Evolutionary conservation across 345 rosid species (phyloP), one percentile per base, ranked within the genome.

Genomic region (Dipteronia sinensis): DNA sequence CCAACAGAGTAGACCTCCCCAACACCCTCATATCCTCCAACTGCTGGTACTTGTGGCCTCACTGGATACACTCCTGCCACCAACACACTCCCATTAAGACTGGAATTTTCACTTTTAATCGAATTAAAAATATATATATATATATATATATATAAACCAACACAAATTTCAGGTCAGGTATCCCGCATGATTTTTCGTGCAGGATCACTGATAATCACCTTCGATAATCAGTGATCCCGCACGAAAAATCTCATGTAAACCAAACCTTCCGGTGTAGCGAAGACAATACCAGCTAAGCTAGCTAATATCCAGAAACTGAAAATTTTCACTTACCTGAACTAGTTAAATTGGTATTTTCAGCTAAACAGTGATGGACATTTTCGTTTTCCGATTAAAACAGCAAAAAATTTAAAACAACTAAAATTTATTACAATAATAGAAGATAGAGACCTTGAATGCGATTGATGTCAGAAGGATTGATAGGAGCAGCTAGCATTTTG

Each of bases 1-100:
- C 97, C 98, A 53, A 92, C 88, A 27, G 88, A 83, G 76, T 87
- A 83, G 1, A 95, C 95, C 86, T 93, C 85, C 0, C 98, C 99
- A 67, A 95, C 98, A 65, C 99, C 98, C 79, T 93, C 97, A 76
- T 93, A 89, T 66, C 99, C 98, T 82, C 97, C 99, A 58, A 93
- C 89, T 0, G 99, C 97, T 6, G 99, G 99, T 72, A 90, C 86
- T 8, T 86, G 83, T 71, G 99, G 99, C 87, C 96, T 90, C 78
- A 91, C 95, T 20, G 98, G 99, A 67, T 92, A 95, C 49, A 93
- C 96, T 25, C 99, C 98, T 92, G 65, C 46, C 62, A 67, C 66
- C 69, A 63, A 10, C 23, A 70, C 23, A 75, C 65, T 9, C 49
- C 49, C 49, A 10, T 46, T 46, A 42, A 42, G 2, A 42, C 46